Conservation (phyloP, 495 filamentous ascomycete genomes). For the Pseudevernia furfuracea region DNA sequence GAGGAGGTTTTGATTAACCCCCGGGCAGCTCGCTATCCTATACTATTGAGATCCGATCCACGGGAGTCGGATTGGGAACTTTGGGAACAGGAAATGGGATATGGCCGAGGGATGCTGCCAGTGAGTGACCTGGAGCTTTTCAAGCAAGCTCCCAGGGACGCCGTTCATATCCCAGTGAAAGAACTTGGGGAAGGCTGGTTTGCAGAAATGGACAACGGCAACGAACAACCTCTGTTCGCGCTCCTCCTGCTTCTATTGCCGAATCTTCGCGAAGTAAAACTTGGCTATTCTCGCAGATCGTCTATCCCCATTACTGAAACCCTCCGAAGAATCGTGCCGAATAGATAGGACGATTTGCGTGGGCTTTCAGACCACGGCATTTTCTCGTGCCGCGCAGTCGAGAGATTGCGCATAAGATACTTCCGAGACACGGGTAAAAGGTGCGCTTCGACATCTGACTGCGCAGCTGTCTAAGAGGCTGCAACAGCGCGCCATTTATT, state of each 20-base stretch:
- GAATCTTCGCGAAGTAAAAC: neutral
- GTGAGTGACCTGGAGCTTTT: neutral
- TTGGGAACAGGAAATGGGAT: neutral
- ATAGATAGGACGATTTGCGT: too few species aligned
- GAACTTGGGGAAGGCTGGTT: neutral
- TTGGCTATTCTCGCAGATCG: too few species aligned
- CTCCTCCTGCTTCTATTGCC: neutral
- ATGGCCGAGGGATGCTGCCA: neutral
- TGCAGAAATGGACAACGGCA: neutral
- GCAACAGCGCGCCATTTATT: too few species aligned
- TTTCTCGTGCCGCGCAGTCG: too few species aligned
- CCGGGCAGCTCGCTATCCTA: slow-evolving; percentile 3
- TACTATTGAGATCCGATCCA: neutral
- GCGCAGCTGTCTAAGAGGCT: too few species aligned
- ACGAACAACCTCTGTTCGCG: neutral
- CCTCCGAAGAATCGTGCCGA: too few species aligned
- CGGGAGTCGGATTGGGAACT: neutral
- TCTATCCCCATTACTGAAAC: too few species aligned
- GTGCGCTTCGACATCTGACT: too few species aligned
- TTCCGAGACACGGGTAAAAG: too few species aligned
- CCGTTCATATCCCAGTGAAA: neutral
- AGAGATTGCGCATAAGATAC: too few species aligned
- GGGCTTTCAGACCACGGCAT: too few species aligned
- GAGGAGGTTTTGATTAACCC: neutral
- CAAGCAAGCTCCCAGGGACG: neutral